Evolutionary conservation across 768 basidiomycete genomes (phyloP).

Genomic region (Phanerochaete carnosa): DNA sequence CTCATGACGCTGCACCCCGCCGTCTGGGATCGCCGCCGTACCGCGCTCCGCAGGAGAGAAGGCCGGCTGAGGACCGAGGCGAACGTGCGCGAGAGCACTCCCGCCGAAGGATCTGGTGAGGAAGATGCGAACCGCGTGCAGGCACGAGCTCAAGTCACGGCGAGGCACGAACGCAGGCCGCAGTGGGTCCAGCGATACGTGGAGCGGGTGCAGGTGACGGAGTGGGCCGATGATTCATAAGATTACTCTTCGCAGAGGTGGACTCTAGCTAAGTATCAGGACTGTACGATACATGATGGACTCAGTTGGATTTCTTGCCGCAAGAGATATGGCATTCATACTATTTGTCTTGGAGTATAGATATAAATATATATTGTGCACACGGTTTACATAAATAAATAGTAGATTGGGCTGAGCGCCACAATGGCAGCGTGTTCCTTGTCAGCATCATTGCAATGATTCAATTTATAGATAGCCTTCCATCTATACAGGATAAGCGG

Average conservation of each 20-base stretch:
- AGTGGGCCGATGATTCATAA: conserved; percentile 68
- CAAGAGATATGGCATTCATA: background rate
- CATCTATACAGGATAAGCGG: background rate
- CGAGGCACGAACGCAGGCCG: conserved; percentile 50
- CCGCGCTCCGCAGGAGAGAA: conserved; percentile 57
- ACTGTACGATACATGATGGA: background rate
- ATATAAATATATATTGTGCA: background rate
- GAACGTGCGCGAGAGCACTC: conserved; percentile 31
- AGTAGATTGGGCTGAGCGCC: background rate
- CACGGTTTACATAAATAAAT: background rate
- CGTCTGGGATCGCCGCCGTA: conserved; percentile 66
- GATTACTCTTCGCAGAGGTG: conserved; percentile 9
- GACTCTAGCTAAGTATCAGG: background rate
- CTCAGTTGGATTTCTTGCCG: background rate
- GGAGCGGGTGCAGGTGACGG: conserved; percentile 57
- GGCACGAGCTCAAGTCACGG: conserved; percentile 41
- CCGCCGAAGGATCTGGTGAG: conserved; percentile 10
- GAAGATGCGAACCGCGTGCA: conserved; percentile 26
- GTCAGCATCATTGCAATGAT: too few species aligned
- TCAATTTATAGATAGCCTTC: too few species aligned
- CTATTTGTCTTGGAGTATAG: background rate
- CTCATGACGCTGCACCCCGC: conserved; percentile 68
- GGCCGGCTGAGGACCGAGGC: conserved; percentile 66
- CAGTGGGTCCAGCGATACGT: conserved; percentile 65
- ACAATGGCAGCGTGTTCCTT: background rate